These are phyloP conservation scores for Zygnema cylindricum DNA, from an alignment of 139 green algal species.

Conservation along the genomic window DNA sequence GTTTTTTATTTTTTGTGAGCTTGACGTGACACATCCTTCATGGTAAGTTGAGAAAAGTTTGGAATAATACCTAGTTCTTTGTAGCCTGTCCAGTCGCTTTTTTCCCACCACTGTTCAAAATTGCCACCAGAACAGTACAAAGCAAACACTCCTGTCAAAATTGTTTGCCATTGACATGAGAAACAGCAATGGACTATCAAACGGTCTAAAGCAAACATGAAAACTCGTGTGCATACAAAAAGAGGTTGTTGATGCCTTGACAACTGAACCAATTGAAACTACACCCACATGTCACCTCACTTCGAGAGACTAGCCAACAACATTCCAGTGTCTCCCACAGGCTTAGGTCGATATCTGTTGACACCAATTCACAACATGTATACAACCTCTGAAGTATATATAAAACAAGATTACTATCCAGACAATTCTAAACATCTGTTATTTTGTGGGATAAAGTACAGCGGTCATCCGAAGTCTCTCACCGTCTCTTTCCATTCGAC, in stretches of 20 bases:
- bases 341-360: neutral
- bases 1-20: too few species aligned
- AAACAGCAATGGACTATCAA: too few species aligned
- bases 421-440: neutral
- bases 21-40: too few species aligned
- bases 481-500: constrained; percentile 58
- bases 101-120: constrained; percentile 60
- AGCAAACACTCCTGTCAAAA: too few species aligned
- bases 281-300: neutral
- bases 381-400: neutral
- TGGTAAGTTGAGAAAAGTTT: too few species aligned
- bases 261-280: too few species aligned
- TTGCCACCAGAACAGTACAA: too few species aligned
- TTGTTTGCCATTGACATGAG: too few species aligned
- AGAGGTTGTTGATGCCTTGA: too few species aligned
- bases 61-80: constrained; percentile 49
- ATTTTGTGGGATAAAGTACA: neutral
- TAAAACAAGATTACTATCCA: neutral
- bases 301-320: neutral
- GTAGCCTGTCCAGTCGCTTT: constrained; percentile 56
- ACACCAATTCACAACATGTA: neutral
- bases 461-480: neutral
- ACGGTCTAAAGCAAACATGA: too few species aligned
- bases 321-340: neutral
- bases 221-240: too few species aligned